Percentiles rank a stretch among this genome's conserved stretches.
These are phyloP conservation scores for Wickerhamomyces mucosus DNA, from an alignment of 805 yeast genomes.

Conservation along the genomic window DNA sequence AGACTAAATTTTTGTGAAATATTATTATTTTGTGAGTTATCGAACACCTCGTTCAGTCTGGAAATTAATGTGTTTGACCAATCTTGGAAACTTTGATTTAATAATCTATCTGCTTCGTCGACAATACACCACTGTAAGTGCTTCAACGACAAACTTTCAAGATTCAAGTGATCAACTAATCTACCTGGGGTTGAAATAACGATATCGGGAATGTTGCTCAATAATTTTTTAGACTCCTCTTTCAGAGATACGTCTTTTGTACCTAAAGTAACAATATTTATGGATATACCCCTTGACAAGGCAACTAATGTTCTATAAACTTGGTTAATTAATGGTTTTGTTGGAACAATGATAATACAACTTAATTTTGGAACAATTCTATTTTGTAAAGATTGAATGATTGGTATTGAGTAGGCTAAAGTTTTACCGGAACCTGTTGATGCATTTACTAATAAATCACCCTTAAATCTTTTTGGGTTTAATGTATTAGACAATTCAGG, in stretches of 20 bases:
- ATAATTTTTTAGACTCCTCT: constrained; percentile 52
- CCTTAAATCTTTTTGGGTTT: constrained; percentile 26
- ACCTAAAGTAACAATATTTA: constrained; percentile 54
- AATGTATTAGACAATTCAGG: constrained; percentile 28
- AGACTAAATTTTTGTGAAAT: constrained; percentile 15
- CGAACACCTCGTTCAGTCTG: constrained; percentile 16
- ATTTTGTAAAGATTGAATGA: constrained; percentile 54
- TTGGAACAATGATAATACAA: constrained; percentile 79
- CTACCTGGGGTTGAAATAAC: constrained; percentile 72
- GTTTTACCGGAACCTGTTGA: constrained; percentile 97
- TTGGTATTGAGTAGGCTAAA: constrained; percentile 77
- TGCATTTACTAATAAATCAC: constrained; percentile 84
- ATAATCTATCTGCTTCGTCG: constrained; percentile 75
- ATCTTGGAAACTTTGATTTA: constrained; percentile 87
- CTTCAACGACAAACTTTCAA: constrained; percentile 33
- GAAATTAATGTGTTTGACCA: constrained; percentile 60
- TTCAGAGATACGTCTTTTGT: constrained; percentile 39
- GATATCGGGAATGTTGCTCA: constrained; percentile 48
- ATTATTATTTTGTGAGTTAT: constrained; percentile 23
- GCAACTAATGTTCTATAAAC: constrained; percentile 56
- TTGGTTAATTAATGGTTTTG: constrained; percentile 78
- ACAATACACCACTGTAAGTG: constrained; percentile 55
- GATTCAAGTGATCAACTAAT: constrained; percentile 60
- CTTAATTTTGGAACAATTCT: constrained; percentile 66
- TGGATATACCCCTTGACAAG: constrained; percentile 56